Evolutionary conservation across 2,329 filamentous ascomycete genomes (phyloP), one percentile per base, ranked within the genome.

Genomic region (Purpureocillium takamizusanense): DNA sequence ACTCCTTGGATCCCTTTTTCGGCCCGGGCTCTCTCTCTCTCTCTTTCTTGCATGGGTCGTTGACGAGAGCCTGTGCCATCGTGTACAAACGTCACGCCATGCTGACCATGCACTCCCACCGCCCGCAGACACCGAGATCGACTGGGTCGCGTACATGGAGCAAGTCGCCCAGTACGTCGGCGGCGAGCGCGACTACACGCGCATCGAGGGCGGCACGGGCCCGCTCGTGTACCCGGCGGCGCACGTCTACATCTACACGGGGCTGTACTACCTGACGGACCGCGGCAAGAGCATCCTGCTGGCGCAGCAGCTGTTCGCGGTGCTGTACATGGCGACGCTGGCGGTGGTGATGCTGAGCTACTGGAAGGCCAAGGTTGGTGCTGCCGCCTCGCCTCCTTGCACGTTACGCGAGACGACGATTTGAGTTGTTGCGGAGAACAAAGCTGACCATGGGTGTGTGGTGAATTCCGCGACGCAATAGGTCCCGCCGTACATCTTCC

Each of bases 91-190:
- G n/a, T n/a, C n/a, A n/a, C n/a, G n/a, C n/a, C n/a, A n/a, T n/a
- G n/a, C n/a, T n/a, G n/a, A n/a, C n/a, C n/a, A n/a, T n/a, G n/a
- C n/a, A n/a, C n/a, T n/a, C n/a, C n/a, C n/a, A n/a, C n/a, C n/a
- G n/a, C n/a, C n/a, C n/a, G 23, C 36, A 73, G 92, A 98, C 59
- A 98, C 92, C 32, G 92, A 98, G 62, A 98, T 98, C 54, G 92
- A 98, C 64, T 98, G 90, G 90, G 75, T 74, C 42, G 87, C 92
- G 1, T 98, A 98, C 62, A 97, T 98, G 89, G 76, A 95, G 58
- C 92, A 98, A 55, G 72, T 97, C 33, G 65, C 74, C 31, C 80
- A 89, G 50, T 92, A 83, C 54, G 66, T 89, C 33, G 71, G 76
- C 14, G 92, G 92, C 53, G 89, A 97, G 67, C 79, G 85, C 56